Base-by-base conservation (phyloP, 768 basidiomycete genomes). In the Phallus indusiatus region DNA sequence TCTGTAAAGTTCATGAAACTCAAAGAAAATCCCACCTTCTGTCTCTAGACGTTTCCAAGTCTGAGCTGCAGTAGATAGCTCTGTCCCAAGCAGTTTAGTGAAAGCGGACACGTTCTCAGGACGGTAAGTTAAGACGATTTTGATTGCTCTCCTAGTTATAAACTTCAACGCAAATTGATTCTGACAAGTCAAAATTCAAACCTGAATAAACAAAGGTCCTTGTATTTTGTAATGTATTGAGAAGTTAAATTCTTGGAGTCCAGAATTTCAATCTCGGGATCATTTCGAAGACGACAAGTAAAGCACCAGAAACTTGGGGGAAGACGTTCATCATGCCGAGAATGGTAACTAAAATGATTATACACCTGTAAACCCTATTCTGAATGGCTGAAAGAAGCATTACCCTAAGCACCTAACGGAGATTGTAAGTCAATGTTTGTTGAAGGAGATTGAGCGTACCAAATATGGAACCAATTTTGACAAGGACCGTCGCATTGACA, bases 201-300 rank as follows among this genome's bases (percentile, higher is more conserved):
- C 89, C 89, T 81, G 68, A 88, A 87, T 28, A 84, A 74, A 0
- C 86, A 82, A 21, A 92, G 74, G 52, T 85, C 84, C 64, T 79
- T 79, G 70, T 82, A 88, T 60, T 82, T 83, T 10, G 77, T 74
- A 28, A 86, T 73, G 71, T 81, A 57, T 74, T 72, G 53, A 81
- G 78, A 64, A 84, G 83, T 36, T 82, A 67, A 62, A 79, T 77
- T 42, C 76, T 72, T 58, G 81, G 78, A 64, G 89, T 84, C 17
- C 49, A 59, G 90, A 72, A 49, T 84, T 81, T 85, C 87, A 90
- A 60, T 81, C 82, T 42, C 76, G 70, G 63, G 62, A 46, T 88
- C 86, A 12, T 76, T 78, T 53, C 76, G 80, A 50, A 87, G 75
- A 35, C 87, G 83, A 68, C 90, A 92, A 64, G 87, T 83, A 69